A percentile compares a stretch with the other conserved stretches of the same genome.
Conservation (phyloP, 164 flowering plant genomes). For the Aristolochia californica region DNA sequence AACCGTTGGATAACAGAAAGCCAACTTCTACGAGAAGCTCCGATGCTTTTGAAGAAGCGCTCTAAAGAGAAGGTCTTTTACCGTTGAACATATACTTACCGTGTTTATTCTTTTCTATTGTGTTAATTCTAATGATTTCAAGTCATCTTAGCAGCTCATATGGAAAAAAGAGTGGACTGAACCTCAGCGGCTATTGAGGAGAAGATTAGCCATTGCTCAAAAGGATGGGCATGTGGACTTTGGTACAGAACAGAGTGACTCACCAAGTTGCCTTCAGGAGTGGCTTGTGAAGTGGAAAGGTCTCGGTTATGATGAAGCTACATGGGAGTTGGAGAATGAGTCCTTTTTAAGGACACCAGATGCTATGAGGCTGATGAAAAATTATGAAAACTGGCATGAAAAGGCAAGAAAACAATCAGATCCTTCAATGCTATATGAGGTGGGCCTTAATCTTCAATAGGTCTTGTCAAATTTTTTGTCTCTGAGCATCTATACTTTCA, state of each 20-base stretch:
- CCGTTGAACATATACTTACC: background rate
- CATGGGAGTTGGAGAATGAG: conserved; percentile 71
- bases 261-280: conserved; percentile 15
- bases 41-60: conserved; percentile 30
- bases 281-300: conserved; percentile 91
- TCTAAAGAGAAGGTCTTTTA: conserved; percentile 18
- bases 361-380: conserved; percentile 32
- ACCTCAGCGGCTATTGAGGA: conserved; percentile 57
- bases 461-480: too few relatives aligned
- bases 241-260: background rate
- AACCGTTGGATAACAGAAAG: conserved; percentile 58
- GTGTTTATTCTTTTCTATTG: background rate
- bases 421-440: conserved; percentile 26
- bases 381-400: conserved; percentile 39
- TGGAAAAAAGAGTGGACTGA: conserved; percentile 56
- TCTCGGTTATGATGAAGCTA: conserved; percentile 55
- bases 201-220: conserved; percentile 26
- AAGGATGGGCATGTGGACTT: conserved; percentile 12
- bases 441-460: conserved; percentile 4
- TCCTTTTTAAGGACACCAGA: conserved; percentile 33
- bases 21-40: conserved; percentile 43
- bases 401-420: conserved; percentile 23
- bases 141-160: conserved; percentile 17
- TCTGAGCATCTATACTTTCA: too few relatives aligned
- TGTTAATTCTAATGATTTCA: background rate